phyloP scores from a whole-genome alignment of 2,329 filamentous ascomycete species.

The Lecanicillium sp. region DNA sequence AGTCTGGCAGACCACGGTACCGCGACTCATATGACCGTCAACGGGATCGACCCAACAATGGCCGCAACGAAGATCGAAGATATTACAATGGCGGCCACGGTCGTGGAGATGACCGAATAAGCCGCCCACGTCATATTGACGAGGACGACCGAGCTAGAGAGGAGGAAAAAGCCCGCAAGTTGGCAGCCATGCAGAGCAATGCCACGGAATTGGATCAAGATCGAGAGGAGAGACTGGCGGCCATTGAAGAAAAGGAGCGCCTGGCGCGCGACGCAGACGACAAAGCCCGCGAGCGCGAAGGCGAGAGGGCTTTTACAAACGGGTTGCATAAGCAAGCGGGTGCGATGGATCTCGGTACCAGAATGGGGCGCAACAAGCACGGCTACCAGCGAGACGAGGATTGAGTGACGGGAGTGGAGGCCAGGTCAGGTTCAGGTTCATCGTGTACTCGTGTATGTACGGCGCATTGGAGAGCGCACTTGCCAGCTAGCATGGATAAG shows the following conservation, averaged over 20 bases:
- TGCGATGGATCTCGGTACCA: constrained; percentile 45
- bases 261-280: constrained; percentile 62
- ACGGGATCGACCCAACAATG: not conserved
- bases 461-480: no score
- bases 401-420: no score
- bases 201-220: constrained; percentile 65
- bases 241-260: constrained; percentile 60
- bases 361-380: constrained; percentile 43
- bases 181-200: constrained; percentile 68
- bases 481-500: no score
- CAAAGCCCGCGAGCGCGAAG: constrained; percentile 53
- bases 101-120: constrained; percentile 2
- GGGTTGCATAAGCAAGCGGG: constrained; percentile 55
- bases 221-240: constrained; percentile 60
- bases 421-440: no score
- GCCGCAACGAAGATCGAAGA: constrained; percentile 1
- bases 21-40: constrained; percentile 11
- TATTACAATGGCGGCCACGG: not conserved
- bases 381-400: constrained; percentile 42
- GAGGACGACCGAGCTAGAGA: constrained; percentile 30
- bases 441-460: no score
- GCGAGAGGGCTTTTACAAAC: constrained; percentile 59
- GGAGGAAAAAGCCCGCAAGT: constrained; percentile 57
- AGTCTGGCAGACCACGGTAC: not conserved
- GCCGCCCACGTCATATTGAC: constrained; percentile 19